Evolutionary conservation across 768 basidiomycete species (phyloP).

Genomic region (Naematelia aurantialba): DNA sequence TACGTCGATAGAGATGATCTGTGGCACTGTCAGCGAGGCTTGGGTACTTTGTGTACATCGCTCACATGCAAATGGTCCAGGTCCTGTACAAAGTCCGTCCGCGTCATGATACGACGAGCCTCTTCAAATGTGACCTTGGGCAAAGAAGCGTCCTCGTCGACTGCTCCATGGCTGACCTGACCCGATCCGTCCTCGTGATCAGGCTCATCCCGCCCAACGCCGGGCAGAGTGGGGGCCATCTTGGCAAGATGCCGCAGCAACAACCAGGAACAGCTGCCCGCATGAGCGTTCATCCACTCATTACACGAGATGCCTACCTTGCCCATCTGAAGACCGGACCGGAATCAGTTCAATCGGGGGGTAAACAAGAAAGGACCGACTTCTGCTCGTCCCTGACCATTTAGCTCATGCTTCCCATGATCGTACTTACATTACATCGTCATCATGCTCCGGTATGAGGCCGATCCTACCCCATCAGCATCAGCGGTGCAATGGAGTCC

Average conservation of each 20-base stretch:
- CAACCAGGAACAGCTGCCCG: constrained; percentile 72
- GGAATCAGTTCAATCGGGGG: neutral
- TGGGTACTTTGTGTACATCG: constrained; percentile 5
- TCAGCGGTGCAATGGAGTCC: neutral
- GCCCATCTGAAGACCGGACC: constrained; percentile 16
- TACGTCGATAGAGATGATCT: constrained; percentile 77
- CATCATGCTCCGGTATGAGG: constrained; percentile 72
- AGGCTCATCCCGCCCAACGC: neutral
- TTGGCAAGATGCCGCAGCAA: constrained; percentile 69
- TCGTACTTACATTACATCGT: constrained; percentile 46
- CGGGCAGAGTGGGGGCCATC: constrained; percentile 18
- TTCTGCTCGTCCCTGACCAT: constrained; percentile 78
- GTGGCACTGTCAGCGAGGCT: constrained; percentile 61
- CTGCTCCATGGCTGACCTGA: constrained; percentile 6
- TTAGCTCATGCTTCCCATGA: constrained; percentile 50
- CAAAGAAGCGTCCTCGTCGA: constrained; percentile 22
- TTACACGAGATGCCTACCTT: constrained; percentile 12
- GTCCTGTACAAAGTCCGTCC: constrained; percentile 72
- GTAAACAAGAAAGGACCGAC: constrained; percentile 46
- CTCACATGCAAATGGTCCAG: constrained; percentile 53
- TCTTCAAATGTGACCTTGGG: constrained; percentile 55
- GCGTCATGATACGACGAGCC: constrained; percentile 76
- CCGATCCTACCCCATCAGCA: constrained; percentile 55
- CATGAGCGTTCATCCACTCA: constrained; percentile 44
- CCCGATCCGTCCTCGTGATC: constrained; percentile 47